Base-by-base conservation (phyloP, 257 asterid species). In the Solanum peruvianum region DNA sequence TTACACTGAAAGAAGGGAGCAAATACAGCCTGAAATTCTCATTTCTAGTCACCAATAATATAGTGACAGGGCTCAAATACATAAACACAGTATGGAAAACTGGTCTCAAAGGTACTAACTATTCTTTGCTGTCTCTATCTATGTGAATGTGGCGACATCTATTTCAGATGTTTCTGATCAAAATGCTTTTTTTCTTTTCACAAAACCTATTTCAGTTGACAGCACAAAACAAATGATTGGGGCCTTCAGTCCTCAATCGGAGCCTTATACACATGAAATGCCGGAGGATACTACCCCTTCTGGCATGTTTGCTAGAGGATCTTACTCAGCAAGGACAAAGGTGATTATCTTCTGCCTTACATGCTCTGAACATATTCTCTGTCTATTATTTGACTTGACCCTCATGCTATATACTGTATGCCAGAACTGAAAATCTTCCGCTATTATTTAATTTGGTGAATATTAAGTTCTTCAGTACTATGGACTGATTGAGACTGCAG, bases 1-100 rank as follows among this genome's bases (percentile, higher is more conserved):
- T 95, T 87, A 91, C 92, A 0, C 89, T 95, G 92, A 95, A 95
- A 90, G 98, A 94, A 89, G 98, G 98, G 75, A 92, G 96, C 92
- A 87, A 82, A 9, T 95, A 95, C 83, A 88, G 90, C 89, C 95
- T 94, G 47, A 89, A 87, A 25, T 94, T 95, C 70, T 90, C 92
- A 11, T 93, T 95, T 87, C 91, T 89, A 90, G 98, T 95, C 86
- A 92, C 88, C 91, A 95, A 95, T 89, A 94, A 95, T 62, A 92
- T 95, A 45, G 96, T 94, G 16, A 92, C 96, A 0, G 98, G 98
- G 89, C 93, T 95, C 91, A 93, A 93, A 87, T 95, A 95, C 92
- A 92, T 91, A 80, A 95, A 92, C 92, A 90, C 89, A 45, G 96
- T 94, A 21, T 95, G 98, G 98, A 93, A 94, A 93, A 91, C 98